Conservation (phyloP, 1,284 basidiomycete genomes). For the Moesziomyces sp. region DNA sequence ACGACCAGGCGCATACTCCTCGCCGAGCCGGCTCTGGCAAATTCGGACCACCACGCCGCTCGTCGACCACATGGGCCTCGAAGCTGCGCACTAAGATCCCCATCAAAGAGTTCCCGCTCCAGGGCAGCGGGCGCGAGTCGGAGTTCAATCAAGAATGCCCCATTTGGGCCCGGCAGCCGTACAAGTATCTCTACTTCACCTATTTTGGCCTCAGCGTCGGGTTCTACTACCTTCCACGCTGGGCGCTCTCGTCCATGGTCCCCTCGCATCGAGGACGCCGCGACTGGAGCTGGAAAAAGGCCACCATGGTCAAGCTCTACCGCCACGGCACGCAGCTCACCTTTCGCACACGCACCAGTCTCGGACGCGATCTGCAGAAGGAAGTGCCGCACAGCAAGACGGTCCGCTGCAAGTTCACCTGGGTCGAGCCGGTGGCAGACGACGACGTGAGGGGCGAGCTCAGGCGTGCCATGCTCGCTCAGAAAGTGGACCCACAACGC, state of each 20-base stretch:
- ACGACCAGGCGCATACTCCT: neutral
- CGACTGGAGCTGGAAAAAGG: constrained; percentile 61
- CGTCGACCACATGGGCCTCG: constrained; percentile 39
- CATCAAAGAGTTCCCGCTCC: constrained; percentile 59
- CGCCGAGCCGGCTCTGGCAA: constrained; percentile 2
- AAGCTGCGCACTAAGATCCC: constrained; percentile 47
- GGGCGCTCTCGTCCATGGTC: constrained; percentile 43
- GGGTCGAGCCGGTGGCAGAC: constrained; percentile 50
- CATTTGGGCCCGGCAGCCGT: constrained; percentile 58
- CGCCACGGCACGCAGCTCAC: constrained; percentile 57
- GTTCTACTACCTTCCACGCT: constrained; percentile 50
- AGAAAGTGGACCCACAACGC: constrained; percentile 36
- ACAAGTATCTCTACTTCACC: constrained; percentile 56
- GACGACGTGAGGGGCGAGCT: constrained; percentile 55
- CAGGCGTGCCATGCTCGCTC: constrained; percentile 48
- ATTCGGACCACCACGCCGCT: constrained; percentile 13
- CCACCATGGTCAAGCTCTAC: constrained; percentile 56
- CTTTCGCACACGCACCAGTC: constrained; percentile 56
- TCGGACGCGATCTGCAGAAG: constrained; percentile 50
- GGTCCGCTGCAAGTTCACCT: constrained; percentile 54
- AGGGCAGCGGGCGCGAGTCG: constrained; percentile 53
- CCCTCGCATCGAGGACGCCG: constrained; percentile 44
- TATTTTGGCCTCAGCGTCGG: constrained; percentile 60
- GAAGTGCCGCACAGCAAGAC: constrained; percentile 58
- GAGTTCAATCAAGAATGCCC: constrained; percentile 59